Conservation (phyloP, 768 basidiomycete species). For the Xerocomellus amylosporus region DNA sequence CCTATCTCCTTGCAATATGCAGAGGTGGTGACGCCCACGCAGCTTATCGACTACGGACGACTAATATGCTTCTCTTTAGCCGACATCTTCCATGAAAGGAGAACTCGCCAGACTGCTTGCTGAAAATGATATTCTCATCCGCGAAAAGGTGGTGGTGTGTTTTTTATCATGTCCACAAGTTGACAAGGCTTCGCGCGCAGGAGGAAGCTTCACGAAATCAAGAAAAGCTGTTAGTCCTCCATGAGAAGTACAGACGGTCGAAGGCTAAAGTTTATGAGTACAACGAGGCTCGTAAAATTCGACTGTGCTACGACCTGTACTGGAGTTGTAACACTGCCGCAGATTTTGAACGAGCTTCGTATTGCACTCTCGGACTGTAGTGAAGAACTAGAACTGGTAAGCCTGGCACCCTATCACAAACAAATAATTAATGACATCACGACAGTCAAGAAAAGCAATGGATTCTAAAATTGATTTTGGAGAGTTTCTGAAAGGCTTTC, state of each 20-base stretch:
- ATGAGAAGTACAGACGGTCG: slow-evolving; percentile 20
- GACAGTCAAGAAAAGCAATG: slow-evolving; percentile 11
- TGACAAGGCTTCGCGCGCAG: slow-evolving; percentile 9
- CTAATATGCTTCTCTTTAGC: slow-evolving; percentile 11
- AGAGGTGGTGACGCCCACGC: slow-evolving; percentile 3
- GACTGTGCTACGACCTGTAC: neutral
- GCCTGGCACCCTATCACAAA: neutral
- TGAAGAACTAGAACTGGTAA: slow-evolving; percentile 24
- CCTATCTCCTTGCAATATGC: neutral
- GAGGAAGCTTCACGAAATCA: slow-evolving; percentile 5
- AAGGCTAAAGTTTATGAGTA: slow-evolving; percentile 19
- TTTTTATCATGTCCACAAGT: neutral
- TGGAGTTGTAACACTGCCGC: neutral
- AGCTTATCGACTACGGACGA: neutral
- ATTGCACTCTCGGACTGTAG: slow-evolving; percentile 12
- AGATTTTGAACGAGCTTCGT: slow-evolving; percentile 23
- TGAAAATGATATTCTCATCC: slow-evolving; percentile 14
- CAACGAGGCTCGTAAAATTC: slow-evolving; percentile 17
- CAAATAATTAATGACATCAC: neutral
- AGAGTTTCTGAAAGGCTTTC: neutral
- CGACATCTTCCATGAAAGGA: neutral
- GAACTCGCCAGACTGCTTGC: slow-evolving; percentile 17
- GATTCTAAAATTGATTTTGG: slow-evolving; percentile 19
- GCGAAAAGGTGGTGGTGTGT: slow-evolving; percentile 10
- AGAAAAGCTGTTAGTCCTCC: slow-evolving; percentile 10